Percentiles rank a stretch among this genome's conserved stretches.
phyloP scores from a whole-genome alignment of 2,329 filamentous ascomycete genomes.

The Teratosphaeria pseudoeucalypti region DNA sequence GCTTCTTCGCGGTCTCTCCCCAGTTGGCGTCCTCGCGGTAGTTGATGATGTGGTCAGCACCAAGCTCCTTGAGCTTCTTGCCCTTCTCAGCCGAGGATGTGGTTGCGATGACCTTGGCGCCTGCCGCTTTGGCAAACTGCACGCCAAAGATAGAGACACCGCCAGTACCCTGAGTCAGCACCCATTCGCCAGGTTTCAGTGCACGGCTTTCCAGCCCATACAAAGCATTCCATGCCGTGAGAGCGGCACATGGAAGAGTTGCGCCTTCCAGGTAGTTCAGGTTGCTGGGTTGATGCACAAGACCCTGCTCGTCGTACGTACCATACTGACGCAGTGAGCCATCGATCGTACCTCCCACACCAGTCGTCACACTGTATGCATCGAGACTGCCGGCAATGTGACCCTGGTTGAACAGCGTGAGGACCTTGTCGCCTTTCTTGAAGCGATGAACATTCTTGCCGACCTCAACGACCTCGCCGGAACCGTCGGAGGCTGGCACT shows the following conservation, averaged over 20 bases:
- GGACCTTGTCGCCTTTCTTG: constrained; percentile 48
- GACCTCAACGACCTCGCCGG: constrained; percentile 42
- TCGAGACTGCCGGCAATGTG: constrained; percentile 43
- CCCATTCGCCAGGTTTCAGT: constrained; percentile 32
- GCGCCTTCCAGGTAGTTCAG: constrained; percentile 37
- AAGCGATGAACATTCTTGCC: constrained; percentile 48
- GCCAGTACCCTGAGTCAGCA: constrained; percentile 61
- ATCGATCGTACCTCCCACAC: constrained; percentile 58
- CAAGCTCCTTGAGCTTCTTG: constrained; percentile 40
- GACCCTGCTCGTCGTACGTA: constrained; percentile 55
- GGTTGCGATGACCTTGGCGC: constrained; percentile 48
- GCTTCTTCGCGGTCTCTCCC: constrained; percentile 42
- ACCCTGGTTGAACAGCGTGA: constrained; percentile 53
- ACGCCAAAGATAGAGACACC: constrained; percentile 58
- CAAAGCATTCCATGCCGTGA: constrained; percentile 44
- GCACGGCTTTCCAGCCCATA: constrained; percentile 36
- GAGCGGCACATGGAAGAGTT: constrained; percentile 37
- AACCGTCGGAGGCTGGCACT: constrained; percentile 42
- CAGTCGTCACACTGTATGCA: constrained; percentile 34
- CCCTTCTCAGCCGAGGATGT: constrained; percentile 44
- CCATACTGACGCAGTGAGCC: constrained; percentile 59
- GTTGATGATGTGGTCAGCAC: constrained; percentile 48
- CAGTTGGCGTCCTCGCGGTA: constrained; percentile 44
- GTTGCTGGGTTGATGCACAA: constrained; percentile 53
- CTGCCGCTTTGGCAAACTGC: constrained; percentile 46